Evolutionary conservation across 306 rosid species (phyloP), one percentile per base, ranked within the genome.

Genomic region (Casuarina equisetifolia): DNA sequence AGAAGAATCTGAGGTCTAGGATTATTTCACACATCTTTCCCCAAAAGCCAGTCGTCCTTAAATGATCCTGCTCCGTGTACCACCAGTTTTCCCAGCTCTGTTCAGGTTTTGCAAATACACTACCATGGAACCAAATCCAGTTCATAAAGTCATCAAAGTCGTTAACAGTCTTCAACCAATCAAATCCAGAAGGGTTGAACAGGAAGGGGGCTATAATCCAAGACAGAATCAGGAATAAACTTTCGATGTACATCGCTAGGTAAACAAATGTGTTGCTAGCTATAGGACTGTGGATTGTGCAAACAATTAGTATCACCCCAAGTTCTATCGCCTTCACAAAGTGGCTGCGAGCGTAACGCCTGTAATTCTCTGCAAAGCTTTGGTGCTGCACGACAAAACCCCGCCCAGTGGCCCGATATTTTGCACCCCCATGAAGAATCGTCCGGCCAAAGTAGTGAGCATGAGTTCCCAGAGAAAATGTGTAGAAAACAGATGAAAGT

Each of bases 61-160:
- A 25, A 25, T 25, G 32, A 25, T 25, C 19, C 80, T 91, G 97
- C 79, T 91, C 97, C 79, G 90, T 97, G 16, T 90, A 88, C 97
- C 98, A 93, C 98, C 98, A 93, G 76, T 85, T 90, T 82, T 91
- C 97, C 98, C 98, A 93, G 80, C 98, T 91, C 77, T 91, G 89
- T 82, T 91, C 98, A 80, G 95, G 90, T 85, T 91, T 91, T 67
- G 95, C 97, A 76, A 91, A 91, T 70, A 93, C 86, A 57, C 97
- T 88, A 54, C 90, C 96, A 5, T 81, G 87, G 73, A 53, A 80
- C 95, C 93, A 90, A 79, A 93, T 83, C 98, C 98, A 93, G 83
- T 55, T 87, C 87, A 90, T 88, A 69, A 91, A 93, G 70, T 93
- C 97, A 42, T 90, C 92, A 74, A 91, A 91, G 69, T 93, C 98